Evolutionary conservation across 2,329 filamentous ascomycete species (phyloP).

Genomic region (Ophiostoma novo-ulmi): DNA sequence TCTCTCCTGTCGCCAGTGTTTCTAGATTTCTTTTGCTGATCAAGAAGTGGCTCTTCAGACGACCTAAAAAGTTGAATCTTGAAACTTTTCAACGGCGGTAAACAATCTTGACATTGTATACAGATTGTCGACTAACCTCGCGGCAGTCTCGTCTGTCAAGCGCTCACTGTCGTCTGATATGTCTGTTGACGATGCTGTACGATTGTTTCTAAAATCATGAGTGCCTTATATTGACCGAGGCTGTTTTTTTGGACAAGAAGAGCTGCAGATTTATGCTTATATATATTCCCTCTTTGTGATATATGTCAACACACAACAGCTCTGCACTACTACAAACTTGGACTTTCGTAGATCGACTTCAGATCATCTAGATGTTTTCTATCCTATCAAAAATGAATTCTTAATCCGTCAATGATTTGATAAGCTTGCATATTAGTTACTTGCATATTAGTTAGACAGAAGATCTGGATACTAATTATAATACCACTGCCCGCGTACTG

Average conservation of each 20-base stretch:
- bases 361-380: neutral
- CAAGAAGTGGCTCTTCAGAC: neutral
- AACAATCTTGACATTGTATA: neutral
- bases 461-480: neutral
- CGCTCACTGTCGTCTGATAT: neutral
- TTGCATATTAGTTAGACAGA: neutral
- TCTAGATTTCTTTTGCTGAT: neutral
- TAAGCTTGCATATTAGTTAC: no score
- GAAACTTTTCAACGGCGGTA: neutral
- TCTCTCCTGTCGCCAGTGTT: neutral
- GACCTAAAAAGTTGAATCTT: neutral
- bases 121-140: neutral
- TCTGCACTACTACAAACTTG: neutral
- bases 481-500: neutral
- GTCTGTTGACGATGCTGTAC: neutral
- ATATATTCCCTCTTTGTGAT: neutral
- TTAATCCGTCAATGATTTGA: no score
- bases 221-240: neutral
- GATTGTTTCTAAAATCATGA: neutral
- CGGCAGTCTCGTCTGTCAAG: slow-evolving; percentile 10
- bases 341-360: neutral
- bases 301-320: neutral
- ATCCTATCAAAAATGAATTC: no score
- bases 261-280: neutral
- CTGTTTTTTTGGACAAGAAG: no score